phyloP scores from a whole-genome alignment of 305 asterid species.

The Solanum aculeatissimum region DNA sequence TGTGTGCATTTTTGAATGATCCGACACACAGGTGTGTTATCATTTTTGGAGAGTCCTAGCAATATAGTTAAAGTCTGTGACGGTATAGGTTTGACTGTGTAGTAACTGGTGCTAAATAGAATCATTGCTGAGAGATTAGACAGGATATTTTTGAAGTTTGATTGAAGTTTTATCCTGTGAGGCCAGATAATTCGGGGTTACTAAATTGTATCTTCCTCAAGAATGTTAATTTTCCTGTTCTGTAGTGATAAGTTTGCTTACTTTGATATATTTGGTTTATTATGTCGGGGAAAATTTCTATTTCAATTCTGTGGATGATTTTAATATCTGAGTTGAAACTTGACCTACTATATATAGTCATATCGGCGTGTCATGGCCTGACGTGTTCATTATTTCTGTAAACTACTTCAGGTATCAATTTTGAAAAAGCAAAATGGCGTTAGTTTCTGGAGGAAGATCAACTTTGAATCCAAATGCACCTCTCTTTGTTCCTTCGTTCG shows the following conservation, averaged over 20 bases:
- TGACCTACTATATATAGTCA: neutral
- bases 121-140: neutral
- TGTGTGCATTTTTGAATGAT: neutral
- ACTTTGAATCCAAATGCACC: conserved; percentile 83
- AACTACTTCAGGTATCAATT: conserved; percentile 1
- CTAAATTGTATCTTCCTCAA: neutral
- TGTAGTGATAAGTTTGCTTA: neutral
- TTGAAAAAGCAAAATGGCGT: conserved; percentile 37
- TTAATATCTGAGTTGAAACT: neutral
- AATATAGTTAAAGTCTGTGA: neutral
- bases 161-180: neutral
- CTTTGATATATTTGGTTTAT: neutral
- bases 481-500: conserved; percentile 55
- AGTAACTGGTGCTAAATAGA: neutral
- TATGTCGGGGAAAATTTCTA: neutral
- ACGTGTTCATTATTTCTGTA: neutral
- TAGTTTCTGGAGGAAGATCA: conserved; percentile 66
- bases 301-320: neutral
- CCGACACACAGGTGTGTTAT: neutral
- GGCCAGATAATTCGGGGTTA: neutral
- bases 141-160: neutral
- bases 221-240: neutral
- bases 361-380: neutral
- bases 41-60: neutral
- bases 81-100: neutral